These are phyloP conservation scores for Vitis rotundifolia DNA, from an alignment of 164 flowering plant species.

Conservation along the genomic window DNA sequence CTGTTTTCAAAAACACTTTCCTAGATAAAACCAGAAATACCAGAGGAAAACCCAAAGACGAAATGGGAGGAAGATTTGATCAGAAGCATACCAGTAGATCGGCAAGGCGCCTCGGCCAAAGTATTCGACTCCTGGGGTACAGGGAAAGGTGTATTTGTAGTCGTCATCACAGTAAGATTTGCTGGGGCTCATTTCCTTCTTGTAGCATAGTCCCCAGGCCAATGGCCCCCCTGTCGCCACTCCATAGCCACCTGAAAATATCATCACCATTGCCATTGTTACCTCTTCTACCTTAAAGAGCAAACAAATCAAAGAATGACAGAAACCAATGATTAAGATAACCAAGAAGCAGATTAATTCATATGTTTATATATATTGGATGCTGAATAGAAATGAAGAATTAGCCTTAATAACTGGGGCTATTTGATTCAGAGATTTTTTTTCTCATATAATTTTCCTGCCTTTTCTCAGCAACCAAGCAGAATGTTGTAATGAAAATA, in stretches of 20 bases:
- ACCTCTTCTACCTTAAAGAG: not conserved
- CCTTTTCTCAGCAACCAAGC: no score
- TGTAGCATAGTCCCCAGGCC: constrained; percentile 96
- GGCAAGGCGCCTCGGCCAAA: constrained; percentile 96
- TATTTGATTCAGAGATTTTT: no score
- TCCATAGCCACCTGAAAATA: constrained; percentile 73
- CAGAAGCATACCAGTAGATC: constrained; percentile 63
- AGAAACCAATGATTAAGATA: not conserved
- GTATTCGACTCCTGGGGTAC: constrained; percentile 87
- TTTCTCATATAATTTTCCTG: no score
- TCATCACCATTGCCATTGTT: not conserved
- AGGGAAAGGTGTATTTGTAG: constrained; percentile 64
- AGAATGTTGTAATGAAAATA: no score
- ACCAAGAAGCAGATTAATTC: no score
- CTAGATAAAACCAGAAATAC: not conserved
- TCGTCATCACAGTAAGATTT: constrained; percentile 67
- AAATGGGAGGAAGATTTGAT: no score
- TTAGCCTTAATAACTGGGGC: no score
- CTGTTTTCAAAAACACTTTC: not conserved
- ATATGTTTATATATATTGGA: no score
- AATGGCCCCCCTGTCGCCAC: constrained; percentile 86
- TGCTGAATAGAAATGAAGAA: no score
- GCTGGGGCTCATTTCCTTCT: constrained; percentile 82
- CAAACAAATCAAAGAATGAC: not conserved
- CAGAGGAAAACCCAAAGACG: not conserved